Base-by-base conservation (phyloP, 1,284 basidiomycete genomes). In the Malassezia dermatis region DNA sequence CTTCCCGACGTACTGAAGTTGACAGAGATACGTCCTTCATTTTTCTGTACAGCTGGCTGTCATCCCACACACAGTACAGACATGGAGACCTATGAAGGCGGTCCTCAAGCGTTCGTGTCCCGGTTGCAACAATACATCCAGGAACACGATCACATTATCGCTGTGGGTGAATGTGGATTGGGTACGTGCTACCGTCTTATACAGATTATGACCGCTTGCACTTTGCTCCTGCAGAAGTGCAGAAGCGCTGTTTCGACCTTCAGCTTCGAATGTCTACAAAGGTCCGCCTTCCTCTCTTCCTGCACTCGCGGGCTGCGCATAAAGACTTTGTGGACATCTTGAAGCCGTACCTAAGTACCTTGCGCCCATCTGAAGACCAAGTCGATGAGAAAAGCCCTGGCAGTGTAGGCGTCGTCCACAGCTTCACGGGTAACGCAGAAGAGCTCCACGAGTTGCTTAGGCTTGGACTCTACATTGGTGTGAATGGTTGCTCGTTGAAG, bases 401-500 rank as follows among this genome's bases (percentile, higher is more conserved):
- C 15, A 59, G 53, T 8, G 58, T 69, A 0, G 71, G 71, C 23
- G 87, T 90, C 8, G 87, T 89, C 8, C 89, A 91, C 75, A 86
- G 84, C 63, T 89, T 89, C 75, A 89, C 88, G 0, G 89, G 88
- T 0, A 82, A 81, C 0, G 61, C 71, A 1, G 79, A 80, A 23
- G 87, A 91, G 72, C 82, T 82, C 43, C 67, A 76, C 8, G 86
- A 91, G 68, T 76, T 88, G 52, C 82, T 89, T 15, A 53, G 56
- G 12, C 50, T 71, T 19, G 68, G 67, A 4, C 58, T 70, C 8
- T 71, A 57, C 44, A 80, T 88, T 53, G 83, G 84, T 51, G 75
- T 88, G 51, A 89, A 89, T 62, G 88, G 88, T 0, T 90, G 89
- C 71, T 85, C 84, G 2, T 76, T 93, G 60, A 91, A 90, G 76